These are phyloP conservation scores for Galeopsis tetrahit DNA, from an alignment of 257 asterid genomes.

Conservation along the genomic window DNA sequence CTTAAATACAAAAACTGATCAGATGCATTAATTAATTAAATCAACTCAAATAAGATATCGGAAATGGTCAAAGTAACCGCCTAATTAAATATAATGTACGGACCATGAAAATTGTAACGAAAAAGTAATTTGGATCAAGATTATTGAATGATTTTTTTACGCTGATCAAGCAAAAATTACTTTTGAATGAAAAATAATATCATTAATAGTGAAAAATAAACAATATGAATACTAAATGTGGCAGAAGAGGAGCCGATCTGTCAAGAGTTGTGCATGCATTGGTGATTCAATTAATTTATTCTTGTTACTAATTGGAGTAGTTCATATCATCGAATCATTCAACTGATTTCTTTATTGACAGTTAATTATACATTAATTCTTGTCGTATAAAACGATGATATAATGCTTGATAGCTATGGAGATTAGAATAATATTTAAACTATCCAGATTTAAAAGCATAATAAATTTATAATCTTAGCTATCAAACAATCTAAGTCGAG, in stretches of 20 bases:
- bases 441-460: no score
- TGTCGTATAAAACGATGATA: no score
- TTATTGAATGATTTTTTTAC: not conserved
- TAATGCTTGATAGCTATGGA: no score
- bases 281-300: not conserved
- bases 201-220: not conserved
- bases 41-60: not conserved
- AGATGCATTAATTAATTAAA: no score
- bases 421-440: no score
- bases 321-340: not conserved
- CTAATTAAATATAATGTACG: not conserved
- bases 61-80: not conserved
- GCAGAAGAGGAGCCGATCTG: not conserved
- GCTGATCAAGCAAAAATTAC: no score
- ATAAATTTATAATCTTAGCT: no score
- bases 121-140: not conserved
- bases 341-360: not conserved
- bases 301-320: not conserved
- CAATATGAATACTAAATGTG: not conserved
- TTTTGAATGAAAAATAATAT: not conserved
- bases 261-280: not conserved
- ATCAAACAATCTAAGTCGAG: no score
- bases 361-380: not conserved
- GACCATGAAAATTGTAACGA: not conserved
- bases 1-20: no score